Conservation (phyloP, 192 early-diverging fungal species). For the Coemansia sp. region DNA sequence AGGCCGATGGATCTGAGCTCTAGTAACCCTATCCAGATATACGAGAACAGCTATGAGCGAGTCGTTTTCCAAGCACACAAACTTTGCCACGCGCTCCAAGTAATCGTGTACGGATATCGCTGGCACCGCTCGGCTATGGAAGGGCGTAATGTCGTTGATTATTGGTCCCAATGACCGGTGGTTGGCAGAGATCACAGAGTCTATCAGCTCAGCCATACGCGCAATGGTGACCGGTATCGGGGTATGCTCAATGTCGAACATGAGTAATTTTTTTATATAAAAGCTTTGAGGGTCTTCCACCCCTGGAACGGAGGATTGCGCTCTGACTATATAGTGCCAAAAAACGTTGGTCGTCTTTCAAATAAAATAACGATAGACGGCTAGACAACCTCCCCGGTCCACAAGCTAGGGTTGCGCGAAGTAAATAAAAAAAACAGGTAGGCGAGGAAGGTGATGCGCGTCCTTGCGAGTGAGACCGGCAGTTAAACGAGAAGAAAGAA, state of each 20-base stretch:
- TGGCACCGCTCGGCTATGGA: constrained; percentile 72
- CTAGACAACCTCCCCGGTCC: neutral
- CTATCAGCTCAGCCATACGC: constrained; percentile 40
- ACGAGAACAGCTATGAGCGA: constrained; percentile 69
- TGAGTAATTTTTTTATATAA: neutral
- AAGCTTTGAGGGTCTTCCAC: neutral
- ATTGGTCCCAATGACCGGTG: constrained; percentile 21
- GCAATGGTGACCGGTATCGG: constrained; percentile 39
- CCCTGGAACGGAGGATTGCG: neutral
- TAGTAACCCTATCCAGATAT: constrained; percentile 70
- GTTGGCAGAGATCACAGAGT: constrained; percentile 32
- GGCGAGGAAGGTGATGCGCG: neutral
- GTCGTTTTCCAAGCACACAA: constrained; percentile 70
- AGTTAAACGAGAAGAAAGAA: neutral
- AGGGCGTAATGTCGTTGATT: constrained; percentile 58
- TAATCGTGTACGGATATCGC: constrained; percentile 69
- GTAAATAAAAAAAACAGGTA: neutral
- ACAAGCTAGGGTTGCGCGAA: constrained; percentile 2
- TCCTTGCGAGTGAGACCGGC: constrained; percentile 3
- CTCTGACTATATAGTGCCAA: neutral
- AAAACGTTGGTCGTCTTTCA: neutral
- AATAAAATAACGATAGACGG: neutral
- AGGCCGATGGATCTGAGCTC: constrained; percentile 51
- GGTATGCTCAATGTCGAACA: constrained; percentile 48
- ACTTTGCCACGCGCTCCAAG: constrained; percentile 67